Evolutionary conservation across 371 early-diverging fungal genomes (phyloP).

Genomic region (Mortierella sp.): DNA sequence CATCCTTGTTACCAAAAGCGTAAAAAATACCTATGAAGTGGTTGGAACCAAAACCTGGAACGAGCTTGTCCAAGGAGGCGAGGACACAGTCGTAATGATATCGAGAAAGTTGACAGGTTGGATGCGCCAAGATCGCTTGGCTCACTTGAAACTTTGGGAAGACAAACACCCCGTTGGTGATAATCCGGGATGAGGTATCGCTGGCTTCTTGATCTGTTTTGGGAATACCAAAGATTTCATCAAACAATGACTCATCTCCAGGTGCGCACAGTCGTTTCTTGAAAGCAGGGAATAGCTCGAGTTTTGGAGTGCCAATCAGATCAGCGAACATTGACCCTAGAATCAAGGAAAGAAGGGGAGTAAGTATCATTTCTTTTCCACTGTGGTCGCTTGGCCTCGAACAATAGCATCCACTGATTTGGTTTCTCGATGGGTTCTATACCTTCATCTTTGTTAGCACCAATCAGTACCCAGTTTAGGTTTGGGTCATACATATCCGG

Average conservation of each 20-base stretch:
- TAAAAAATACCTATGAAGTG: too few species aligned
- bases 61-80: too few species aligned
- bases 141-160: too few species aligned
- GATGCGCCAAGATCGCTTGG: too few species aligned
- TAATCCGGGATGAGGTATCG: not conserved
- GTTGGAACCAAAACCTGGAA: too few species aligned
- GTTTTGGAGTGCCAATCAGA: not conserved
- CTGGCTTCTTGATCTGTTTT: slow-evolving; percentile 8
- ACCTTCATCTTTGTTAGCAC: slow-evolving; percentile 19
- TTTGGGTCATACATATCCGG: not conserved
- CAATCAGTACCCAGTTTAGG: slow-evolving; percentile 17
- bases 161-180: not conserved
- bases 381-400: not conserved
- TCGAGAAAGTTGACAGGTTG: too few species aligned
- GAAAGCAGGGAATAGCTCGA: not conserved
- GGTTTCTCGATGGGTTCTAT: not conserved
- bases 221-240: slow-evolving; percentile 8
- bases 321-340: slow-evolving; percentile 2
- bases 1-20: too few species aligned
- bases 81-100: too few species aligned
- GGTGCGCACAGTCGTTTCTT: slow-evolving; percentile 13
- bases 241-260: slow-evolving; percentile 5
- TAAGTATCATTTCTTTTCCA: too few species aligned
- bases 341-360: not conserved
- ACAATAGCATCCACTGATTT: not conserved